Base-by-base conservation (phyloP, 179 eudicot species). In the Spergularia azorica region DNA sequence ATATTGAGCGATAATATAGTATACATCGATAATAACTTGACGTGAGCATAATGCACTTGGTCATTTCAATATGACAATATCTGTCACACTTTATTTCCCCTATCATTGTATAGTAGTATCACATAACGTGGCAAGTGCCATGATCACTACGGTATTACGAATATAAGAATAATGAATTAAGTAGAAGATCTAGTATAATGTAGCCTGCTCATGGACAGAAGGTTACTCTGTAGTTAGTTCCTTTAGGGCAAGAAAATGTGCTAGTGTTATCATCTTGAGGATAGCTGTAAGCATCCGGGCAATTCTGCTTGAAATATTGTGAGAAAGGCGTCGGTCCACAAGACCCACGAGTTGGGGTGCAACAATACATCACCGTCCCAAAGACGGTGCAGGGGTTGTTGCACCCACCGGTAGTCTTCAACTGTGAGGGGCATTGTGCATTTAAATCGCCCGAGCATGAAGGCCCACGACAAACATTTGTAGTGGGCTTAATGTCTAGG, bases 211-310 rank as follows among this genome's bases (percentile, higher is more conserved):
- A 72, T 0, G 88, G 88, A 69, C 90, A 87, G 71, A 85, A 87
- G 50, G 85, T 83, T 60, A 87, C 85, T 74, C 36, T 72, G 60
- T 87, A 87, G 74, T 87, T 77, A 55, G 85, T 83, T 3, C 88
- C 88, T 36, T 61, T 18, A 55, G 88, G 87, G 50, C 88, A 87
- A 59, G 88, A 51, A 4, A 83, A 87, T 4, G 88, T 87, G 58
- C 87, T 87, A 0, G 78, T 81, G 4, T 71, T 51, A 79, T 87
- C 90, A 70, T 87, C 90, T 12, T 79, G 71, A 6, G 90, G 90
- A 71, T 73, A 85, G 26, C 90, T 87, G 18, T 83, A 87, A 18
- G 86, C 86, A 61, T 85, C 80, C 0, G 70, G 85, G 74, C 90
- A 85, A 59, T 32, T 60, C 0, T 60, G 39, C 74, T 83, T 87